Evolutionary conservation across 169 alveolate species (phyloP).

Genomic region (Plasmodium inui): DNA sequence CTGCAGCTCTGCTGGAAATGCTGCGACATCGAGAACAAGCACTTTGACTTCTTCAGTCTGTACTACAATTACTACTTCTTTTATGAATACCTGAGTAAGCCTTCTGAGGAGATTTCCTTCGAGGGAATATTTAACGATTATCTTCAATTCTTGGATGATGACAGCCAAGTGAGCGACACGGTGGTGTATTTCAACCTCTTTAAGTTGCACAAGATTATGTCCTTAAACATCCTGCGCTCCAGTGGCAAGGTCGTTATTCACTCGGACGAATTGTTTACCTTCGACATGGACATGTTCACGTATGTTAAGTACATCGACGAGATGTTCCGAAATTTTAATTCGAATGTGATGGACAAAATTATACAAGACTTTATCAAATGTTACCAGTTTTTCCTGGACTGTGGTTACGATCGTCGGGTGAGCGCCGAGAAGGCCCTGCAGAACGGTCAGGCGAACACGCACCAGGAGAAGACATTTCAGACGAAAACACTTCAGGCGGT

Average conservation of each 20-base stretch:
- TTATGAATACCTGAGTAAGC: conserved; percentile 51
- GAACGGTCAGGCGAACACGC: background rate
- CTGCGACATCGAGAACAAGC: conserved; percentile 51
- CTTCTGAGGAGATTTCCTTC: conserved; percentile 38
- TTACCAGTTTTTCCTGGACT: conserved; percentile 61
- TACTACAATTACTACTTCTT: conserved; percentile 64
- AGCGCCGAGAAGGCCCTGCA: background rate
- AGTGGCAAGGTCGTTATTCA: conserved; percentile 68
- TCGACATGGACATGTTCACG: conserved; percentile 63
- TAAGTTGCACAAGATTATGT: conserved; percentile 48
- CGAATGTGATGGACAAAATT: conserved; percentile 52
- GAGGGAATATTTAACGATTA: conserved; percentile 47
- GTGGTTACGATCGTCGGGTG: conserved; percentile 32
- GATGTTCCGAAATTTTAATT: conserved; percentile 56
- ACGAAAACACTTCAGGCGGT: background rate
- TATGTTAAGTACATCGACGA: conserved; percentile 66
- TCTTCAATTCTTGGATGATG: conserved; percentile 34
- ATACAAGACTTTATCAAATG: conserved; percentile 49
- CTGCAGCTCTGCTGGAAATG: conserved; percentile 71
- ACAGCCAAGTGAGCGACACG: conserved; percentile 30
- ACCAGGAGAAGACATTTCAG: background rate
- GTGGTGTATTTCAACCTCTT: conserved; percentile 23
- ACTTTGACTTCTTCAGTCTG: conserved; percentile 57
- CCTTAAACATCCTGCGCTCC: conserved; percentile 54
- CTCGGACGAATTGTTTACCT: conserved; percentile 62